Conservation (phyloP, 2,329 filamentous ascomycete species). For the Dothiorella sarmentorum region DNA sequence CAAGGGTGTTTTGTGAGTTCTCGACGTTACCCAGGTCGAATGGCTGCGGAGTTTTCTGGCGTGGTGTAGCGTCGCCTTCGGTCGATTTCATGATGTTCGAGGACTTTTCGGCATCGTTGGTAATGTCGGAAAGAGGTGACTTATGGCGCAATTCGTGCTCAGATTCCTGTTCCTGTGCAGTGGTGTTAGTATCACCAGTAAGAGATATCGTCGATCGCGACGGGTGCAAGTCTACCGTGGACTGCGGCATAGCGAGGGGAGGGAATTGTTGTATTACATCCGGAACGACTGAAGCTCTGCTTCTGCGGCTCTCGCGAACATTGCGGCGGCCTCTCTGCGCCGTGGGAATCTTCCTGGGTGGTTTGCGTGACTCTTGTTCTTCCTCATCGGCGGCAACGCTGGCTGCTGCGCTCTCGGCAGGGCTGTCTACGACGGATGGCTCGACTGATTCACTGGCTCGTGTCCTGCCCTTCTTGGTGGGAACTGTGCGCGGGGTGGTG, state of each 20-base stretch:
- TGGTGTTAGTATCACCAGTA: background rate
- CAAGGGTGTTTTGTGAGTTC: no score
- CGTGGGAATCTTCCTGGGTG: constrained; percentile 2
- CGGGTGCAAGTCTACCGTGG: background rate
- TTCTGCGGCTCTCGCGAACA: constrained; percentile 17
- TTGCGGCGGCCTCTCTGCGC: constrained; percentile 13
- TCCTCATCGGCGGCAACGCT: background rate
- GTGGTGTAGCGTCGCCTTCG: background rate
- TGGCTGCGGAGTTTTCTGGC: constrained; percentile 2
- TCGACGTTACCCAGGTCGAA: background rate
- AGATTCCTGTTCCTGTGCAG: constrained; percentile 1
- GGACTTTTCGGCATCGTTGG: constrained; percentile 4
- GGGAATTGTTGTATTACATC: constrained; percentile 11
- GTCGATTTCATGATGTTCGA: constrained; percentile 8
- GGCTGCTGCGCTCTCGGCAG: constrained; percentile 28
- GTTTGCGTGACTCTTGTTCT: background rate
- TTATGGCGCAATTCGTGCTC: constrained; percentile 9
- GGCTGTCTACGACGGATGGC: constrained; percentile 59
- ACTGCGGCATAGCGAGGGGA: background rate
- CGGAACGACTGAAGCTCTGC: constrained; percentile 13
- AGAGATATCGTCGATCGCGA: background rate
- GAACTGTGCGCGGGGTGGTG: constrained; percentile 44
- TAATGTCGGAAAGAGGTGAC: constrained; percentile 15
- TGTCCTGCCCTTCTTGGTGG: constrained; percentile 41
- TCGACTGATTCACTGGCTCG: constrained; percentile 53